Evolutionary conservation across 352 stramenopile species (phyloP).

Genomic region (Phytophthora syringae): DNA sequence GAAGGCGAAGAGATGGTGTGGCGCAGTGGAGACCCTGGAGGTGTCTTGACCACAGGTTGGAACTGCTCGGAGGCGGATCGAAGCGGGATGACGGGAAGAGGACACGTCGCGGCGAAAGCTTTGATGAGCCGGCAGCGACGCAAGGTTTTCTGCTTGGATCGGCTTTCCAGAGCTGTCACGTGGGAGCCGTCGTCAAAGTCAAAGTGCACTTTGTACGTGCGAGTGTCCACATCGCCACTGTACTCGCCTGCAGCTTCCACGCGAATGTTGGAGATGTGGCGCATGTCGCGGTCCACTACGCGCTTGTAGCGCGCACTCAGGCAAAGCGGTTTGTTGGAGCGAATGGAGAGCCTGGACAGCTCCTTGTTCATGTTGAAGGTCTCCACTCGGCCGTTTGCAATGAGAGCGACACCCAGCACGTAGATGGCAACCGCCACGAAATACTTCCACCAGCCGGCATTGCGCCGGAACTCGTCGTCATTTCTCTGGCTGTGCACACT

Average conservation of each 20-base stretch:
- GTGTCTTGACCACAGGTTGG: slow-evolving; percentile 7
- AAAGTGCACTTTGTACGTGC: slow-evolving; percentile 75
- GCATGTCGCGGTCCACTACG: slow-evolving; percentile 57
- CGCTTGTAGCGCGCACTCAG: slow-evolving; percentile 41
- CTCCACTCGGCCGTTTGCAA: slow-evolving; percentile 65
- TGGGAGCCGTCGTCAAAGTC: slow-evolving; percentile 71
- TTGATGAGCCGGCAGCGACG: slow-evolving; percentile 64
- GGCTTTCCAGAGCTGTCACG: slow-evolving; percentile 56
- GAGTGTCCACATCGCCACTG: slow-evolving; percentile 71
- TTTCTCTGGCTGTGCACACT: slow-evolving; percentile 46
- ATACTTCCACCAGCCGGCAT: slow-evolving; percentile 75
- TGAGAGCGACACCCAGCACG: slow-evolving; percentile 44
- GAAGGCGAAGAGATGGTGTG: slow-evolving; percentile 27
- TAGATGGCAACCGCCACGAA: slow-evolving; percentile 62
- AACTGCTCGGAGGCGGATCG: slow-evolving; percentile 26
- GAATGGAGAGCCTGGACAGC: slow-evolving; percentile 37
- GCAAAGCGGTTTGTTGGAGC: slow-evolving; percentile 62
- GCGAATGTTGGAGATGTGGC: slow-evolving; percentile 64
- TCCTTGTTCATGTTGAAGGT: slow-evolving; percentile 70
- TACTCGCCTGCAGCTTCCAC: slow-evolving; percentile 70
- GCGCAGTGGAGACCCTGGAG: slow-evolving; percentile 26
- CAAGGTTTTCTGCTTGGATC: slow-evolving; percentile 67
- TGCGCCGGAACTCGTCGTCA: slow-evolving; percentile 11
- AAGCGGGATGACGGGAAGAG: slow-evolving; percentile 18
- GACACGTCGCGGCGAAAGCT: slow-evolving; percentile 42